These are phyloP conservation scores for Backusella parvicylindrica DNA, from an alignment of 192 early-diverging fungal species.

Conservation along the genomic window DNA sequence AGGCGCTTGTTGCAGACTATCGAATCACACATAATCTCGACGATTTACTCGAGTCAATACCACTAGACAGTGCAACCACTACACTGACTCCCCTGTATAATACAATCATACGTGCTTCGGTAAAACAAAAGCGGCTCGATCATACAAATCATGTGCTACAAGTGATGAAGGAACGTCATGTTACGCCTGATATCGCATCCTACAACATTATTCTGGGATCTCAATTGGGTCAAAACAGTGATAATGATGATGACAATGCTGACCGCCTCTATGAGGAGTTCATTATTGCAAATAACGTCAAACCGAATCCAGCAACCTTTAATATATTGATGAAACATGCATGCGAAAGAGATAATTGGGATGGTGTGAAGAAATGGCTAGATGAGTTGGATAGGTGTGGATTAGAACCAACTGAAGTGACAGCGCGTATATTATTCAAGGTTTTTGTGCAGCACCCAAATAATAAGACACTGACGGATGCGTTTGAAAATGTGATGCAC, in stretches of 20 bases:
- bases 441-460: background rate
- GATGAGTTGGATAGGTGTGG: background rate
- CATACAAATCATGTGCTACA: background rate
- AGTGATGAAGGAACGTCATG: background rate
- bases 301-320: slow-evolving; percentile 17
- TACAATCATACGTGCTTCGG: background rate
- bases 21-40: background rate
- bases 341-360: slow-evolving; percentile 4
- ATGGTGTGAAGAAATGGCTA: slow-evolving; percentile 5
- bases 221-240: background rate
- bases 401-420: background rate
- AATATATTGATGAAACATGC: slow-evolving; percentile 19
- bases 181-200: slow-evolving; percentile 4
- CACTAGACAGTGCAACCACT: background rate
- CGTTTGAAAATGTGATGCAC: slow-evolving; percentile 5
- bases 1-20: background rate
- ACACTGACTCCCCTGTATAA: background rate
- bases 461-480: background rate
- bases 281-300: background rate
- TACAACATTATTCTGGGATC: slow-evolving; percentile 18
- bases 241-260: background rate
- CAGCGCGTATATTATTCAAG: slow-evolving; percentile 17
- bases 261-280: background rate
- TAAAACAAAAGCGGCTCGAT: slow-evolving; percentile 5
- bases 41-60: background rate